A percentile compares a stretch with the other conserved stretches of the same genome.
Evolutionary conservation across 2,329 filamentous ascomycete species (phyloP).

Genomic region (Phaeosphaeriaceae sp.): DNA sequence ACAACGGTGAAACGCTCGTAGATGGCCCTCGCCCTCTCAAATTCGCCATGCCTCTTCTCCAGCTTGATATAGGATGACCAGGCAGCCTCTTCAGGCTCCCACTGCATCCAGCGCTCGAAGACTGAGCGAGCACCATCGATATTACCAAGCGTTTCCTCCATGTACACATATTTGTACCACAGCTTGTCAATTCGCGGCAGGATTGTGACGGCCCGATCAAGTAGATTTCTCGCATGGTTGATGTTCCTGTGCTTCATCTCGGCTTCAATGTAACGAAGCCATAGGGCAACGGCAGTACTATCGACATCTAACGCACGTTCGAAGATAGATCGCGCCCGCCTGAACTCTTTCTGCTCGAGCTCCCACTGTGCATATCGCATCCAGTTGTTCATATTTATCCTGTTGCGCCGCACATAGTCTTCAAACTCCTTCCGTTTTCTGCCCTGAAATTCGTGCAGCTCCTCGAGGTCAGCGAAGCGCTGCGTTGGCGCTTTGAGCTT

Average conservation of each 20-base stretch:
- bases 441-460: constrained; percentile 96
- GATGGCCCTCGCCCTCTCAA: constrained; percentile 85
- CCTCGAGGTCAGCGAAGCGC: constrained; percentile 93
- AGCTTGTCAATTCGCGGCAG: constrained; percentile 91
- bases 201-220: constrained; percentile 93
- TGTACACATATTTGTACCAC: constrained; percentile 99
- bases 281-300: constrained; percentile 82
- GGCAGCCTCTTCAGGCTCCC: constrained; percentile 94
- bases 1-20: constrained; percentile 90
- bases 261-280: constrained; percentile 92
- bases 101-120: constrained; percentile 98
- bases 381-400: constrained; percentile 98
- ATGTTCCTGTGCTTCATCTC: constrained; percentile 84
- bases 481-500: constrained; percentile 88
- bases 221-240: constrained; percentile 92
- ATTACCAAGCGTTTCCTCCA: constrained; percentile 97
- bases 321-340: constrained; percentile 88
- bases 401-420: constrained; percentile 93
- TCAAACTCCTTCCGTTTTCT: constrained; percentile 96
- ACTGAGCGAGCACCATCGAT: constrained; percentile 90
- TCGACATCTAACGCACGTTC: constrained; percentile 94
- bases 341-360: constrained; percentile 96
- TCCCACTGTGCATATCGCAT: constrained; percentile 98
- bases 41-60: constrained; percentile 94
- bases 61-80: constrained; percentile 97